A percentile compares a stretch with the other conserved stretches of the same genome.
phyloP scores from a whole-genome alignment of 2,329 filamentous ascomycete genomes.

The Colletotrichum musicola region DNA sequence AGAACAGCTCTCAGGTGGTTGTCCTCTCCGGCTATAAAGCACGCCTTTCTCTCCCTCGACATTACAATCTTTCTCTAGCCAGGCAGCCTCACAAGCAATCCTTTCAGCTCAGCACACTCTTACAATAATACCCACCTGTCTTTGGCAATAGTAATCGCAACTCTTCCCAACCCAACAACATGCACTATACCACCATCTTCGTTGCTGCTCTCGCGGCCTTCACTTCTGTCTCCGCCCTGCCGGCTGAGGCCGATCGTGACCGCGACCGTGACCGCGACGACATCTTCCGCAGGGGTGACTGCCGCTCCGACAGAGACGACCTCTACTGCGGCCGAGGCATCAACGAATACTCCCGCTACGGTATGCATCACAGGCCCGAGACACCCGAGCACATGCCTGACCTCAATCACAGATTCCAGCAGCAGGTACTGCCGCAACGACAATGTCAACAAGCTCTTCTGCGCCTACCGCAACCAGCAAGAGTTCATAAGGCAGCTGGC shows the following conservation, averaged over 20 bases:
- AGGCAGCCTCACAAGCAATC: slow-evolving; percentile 28
- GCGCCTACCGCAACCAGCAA: slow-evolving; percentile 33
- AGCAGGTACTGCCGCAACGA: slow-evolving; percentile 27
- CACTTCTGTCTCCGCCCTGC: slow-evolving; percentile 28
- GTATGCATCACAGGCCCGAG: background rate
- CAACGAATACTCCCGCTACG: slow-evolving; percentile 27
- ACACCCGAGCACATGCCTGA: background rate
- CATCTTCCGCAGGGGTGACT: slow-evolving; percentile 27
- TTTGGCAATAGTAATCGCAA: background rate
- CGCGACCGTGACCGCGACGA: slow-evolving; percentile 16
- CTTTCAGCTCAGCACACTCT: slow-evolving; percentile 21
- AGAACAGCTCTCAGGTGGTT: background rate
- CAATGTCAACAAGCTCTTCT: slow-evolving; percentile 30
- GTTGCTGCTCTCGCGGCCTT: slow-evolving; percentile 28
- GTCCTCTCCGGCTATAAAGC: slow-evolving; percentile 21
- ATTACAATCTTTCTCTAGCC: background rate
- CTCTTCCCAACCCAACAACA: slow-evolving; percentile 7
- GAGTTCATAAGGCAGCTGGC: slow-evolving; percentile 17
- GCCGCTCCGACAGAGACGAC: slow-evolving; percentile 19
- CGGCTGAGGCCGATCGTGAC: slow-evolving; percentile 18
- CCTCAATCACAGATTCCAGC: slow-evolving; percentile 9
- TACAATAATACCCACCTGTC: slow-evolving; percentile 18
- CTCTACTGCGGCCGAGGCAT: slow-evolving; percentile 34
- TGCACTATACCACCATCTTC: slow-evolving; percentile 30
- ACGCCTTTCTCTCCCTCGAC: background rate